Conservation (phyloP, 139 green algal genomes). For the Yamagishiella unicocca region DNA sequence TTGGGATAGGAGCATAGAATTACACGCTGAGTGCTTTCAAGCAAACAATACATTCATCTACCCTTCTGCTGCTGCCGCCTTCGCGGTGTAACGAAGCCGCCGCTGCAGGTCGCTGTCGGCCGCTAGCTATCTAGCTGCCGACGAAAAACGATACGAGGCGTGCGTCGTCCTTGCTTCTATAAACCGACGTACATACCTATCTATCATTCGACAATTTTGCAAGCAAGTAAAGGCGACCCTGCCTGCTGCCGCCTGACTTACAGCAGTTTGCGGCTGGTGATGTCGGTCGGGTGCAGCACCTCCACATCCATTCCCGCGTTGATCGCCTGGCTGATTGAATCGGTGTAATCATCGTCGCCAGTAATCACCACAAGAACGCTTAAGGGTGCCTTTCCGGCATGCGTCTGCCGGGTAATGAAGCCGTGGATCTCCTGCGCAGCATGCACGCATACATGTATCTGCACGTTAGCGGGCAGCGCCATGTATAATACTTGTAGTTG, state of each 20-base stretch:
- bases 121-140: no score
- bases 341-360: slow-evolving; percentile 1
- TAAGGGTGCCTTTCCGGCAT: not conserved
- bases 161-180: not conserved
- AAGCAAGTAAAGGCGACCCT: not conserved
- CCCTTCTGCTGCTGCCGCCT: no score
- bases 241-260: not conserved
- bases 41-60: no score
- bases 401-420: not conserved
- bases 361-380: slow-evolving; percentile 34
- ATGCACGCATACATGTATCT: no score
- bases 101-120: no score
- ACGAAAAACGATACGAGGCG: no score
- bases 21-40: no score
- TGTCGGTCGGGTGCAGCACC: slow-evolving; percentile 1
- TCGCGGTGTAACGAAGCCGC: not conserved
- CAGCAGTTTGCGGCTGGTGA: not conserved
- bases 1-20: no score
- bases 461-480: no score
- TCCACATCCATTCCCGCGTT: slow-evolving; percentile 10
- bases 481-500: no score
- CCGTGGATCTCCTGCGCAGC: not conserved
- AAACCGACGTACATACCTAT: not conserved
- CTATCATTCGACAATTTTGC: not conserved
- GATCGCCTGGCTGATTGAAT: not conserved